Conservation (phyloP, 179 eudicot species). For the Beta macrorhiza region DNA sequence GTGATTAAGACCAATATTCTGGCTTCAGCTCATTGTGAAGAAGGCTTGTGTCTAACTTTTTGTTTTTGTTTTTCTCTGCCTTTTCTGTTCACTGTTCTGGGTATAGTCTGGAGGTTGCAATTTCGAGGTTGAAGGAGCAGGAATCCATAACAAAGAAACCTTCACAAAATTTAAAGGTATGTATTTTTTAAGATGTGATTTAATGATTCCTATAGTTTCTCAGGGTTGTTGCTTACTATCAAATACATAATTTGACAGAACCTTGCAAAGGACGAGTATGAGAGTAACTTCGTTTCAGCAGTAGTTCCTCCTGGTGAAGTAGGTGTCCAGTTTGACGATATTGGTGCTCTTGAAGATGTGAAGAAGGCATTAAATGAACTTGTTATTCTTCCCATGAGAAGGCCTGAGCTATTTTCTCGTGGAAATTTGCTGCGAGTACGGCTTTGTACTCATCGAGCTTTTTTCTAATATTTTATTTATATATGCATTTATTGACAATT, state of each 20-base stretch:
- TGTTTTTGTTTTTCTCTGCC: not conserved
- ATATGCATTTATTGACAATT: conserved; percentile 6
- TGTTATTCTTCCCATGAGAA: conserved; percentile 95
- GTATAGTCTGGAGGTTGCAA: conserved; percentile 78
- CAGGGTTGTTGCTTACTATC: not conserved
- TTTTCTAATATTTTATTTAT: not conserved
- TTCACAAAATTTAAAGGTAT: conserved; percentile 80
- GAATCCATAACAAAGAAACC: conserved; percentile 73
- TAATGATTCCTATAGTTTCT: not conserved
- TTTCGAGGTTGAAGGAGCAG: conserved; percentile 76
- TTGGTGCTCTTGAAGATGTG: conserved; percentile 99
- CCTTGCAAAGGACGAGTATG: conserved; percentile 98
- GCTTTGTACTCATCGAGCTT: conserved; percentile 6
- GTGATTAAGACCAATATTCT: not conserved
- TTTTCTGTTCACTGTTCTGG: conserved; percentile 11
- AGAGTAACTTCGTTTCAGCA: conserved; percentile 90
- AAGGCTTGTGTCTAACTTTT: not conserved
- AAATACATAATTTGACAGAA: conserved; percentile 45
- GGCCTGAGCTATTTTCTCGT: conserved; percentile 92
- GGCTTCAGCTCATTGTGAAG: conserved; percentile 3
- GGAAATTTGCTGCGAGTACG: conserved; percentile 95
- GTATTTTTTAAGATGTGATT: not conserved
- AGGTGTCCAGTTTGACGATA: conserved; percentile 87
- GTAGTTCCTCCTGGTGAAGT: conserved; percentile 96
- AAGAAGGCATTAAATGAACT: conserved; percentile 89